Conservation (phyloP, 1,284 basidiomycete genomes). For the Ustilago cynodontis region DNA sequence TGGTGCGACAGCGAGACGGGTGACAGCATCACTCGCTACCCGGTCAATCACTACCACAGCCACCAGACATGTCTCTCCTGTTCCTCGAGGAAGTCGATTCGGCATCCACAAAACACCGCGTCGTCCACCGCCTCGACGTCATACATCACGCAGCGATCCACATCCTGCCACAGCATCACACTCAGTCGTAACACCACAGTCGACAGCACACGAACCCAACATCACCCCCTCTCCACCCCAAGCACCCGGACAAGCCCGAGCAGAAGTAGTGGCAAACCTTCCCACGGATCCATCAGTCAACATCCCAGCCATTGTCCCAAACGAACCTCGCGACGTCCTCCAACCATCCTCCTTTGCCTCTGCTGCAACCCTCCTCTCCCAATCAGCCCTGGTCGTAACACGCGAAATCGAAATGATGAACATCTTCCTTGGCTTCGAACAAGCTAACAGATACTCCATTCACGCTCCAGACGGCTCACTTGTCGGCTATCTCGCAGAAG, state of each 20-base stretch:
- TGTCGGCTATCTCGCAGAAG: conserved; percentile 56
- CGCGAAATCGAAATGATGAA: conserved; percentile 61
- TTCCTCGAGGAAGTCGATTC: conserved; percentile 18
- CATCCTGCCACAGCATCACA: neutral
- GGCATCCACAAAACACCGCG: conserved; percentile 20
- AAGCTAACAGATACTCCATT: conserved; percentile 58
- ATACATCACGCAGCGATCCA: neutral
- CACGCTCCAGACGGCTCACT: conserved; percentile 45
- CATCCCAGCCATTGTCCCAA: conserved; percentile 30
- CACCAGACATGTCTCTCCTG: neutral
- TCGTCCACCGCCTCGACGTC: neutral
- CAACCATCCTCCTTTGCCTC: conserved; percentile 25
- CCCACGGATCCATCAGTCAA: conserved; percentile 30
- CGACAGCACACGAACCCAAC: neutral
- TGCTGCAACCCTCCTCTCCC: conserved; percentile 43
- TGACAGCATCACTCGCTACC: neutral
- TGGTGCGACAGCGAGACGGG: neutral
- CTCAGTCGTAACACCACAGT: neutral
- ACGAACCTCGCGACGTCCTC: conserved; percentile 41
- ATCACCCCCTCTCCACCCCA: neutral
- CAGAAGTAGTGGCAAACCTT: neutral
- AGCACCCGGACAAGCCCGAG: no score
- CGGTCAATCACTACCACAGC: conserved; percentile 13
- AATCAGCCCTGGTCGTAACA: conserved; percentile 56
- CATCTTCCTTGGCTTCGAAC: conserved; percentile 61